Evolutionary conservation across 2,329 filamentous ascomycete genomes (phyloP).

Genomic region (Arthrocladium fulminans): DNA sequence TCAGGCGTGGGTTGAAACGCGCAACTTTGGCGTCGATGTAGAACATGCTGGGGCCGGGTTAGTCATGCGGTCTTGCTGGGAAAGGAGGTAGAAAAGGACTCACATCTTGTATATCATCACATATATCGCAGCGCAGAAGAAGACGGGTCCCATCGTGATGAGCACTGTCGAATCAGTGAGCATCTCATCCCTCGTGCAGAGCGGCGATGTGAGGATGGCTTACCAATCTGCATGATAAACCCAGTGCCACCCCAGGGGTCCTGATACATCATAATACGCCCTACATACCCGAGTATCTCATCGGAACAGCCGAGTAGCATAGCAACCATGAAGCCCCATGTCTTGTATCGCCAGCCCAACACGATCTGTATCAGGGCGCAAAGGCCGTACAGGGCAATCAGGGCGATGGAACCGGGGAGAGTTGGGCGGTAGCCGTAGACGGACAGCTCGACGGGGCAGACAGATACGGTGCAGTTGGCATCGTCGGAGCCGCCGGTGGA

Average conservation of each 20-base stretch:
- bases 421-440: slow-evolving; percentile 39
- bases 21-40: slow-evolving; percentile 34
- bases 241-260: slow-evolving; percentile 52
- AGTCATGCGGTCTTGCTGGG: slow-evolving; percentile 22
- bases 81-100: slow-evolving; percentile 9
- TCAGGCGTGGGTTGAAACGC: slow-evolving; percentile 30
- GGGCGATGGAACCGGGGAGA: slow-evolving; percentile 33
- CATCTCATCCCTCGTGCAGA: not conserved
- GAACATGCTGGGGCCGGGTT: slow-evolving; percentile 24
- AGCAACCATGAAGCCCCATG: slow-evolving; percentile 36
- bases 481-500: slow-evolving; percentile 10
- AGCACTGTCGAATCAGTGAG: slow-evolving; percentile 36
- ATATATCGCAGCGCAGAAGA: slow-evolving; percentile 57
- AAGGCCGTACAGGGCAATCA: slow-evolving; percentile 37
- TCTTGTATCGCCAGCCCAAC: slow-evolving; percentile 32
- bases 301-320: slow-evolving; percentile 50
- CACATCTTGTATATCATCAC: slow-evolving; percentile 46
- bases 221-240: slow-evolving; percentile 59
- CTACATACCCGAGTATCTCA: slow-evolving; percentile 56
- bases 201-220: slow-evolving; percentile 16
- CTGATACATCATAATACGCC: slow-evolving; percentile 48
- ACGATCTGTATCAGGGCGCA: slow-evolving; percentile 31
- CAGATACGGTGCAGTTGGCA: slow-evolving; percentile 19
- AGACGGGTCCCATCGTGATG: slow-evolving; percentile 49
- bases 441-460: slow-evolving; percentile 32